Base-by-base conservation (phyloP, 2,329 filamentous ascomycete species). In the Cladophialophora chaetospira region DNA sequence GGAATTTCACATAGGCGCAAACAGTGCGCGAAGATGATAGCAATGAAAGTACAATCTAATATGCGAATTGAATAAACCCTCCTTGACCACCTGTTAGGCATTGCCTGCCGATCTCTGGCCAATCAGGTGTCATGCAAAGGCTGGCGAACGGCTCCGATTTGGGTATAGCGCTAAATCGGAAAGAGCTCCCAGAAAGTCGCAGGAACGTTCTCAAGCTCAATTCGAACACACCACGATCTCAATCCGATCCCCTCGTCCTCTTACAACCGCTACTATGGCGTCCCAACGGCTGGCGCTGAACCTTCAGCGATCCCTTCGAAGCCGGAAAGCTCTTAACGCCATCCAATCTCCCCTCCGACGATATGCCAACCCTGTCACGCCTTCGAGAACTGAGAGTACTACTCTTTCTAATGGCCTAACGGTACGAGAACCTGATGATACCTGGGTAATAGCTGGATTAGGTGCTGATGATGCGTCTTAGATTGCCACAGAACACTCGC, bases 381-480 rank as follows among this genome's bases (percentile, higher is more conserved):
- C 77, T 81, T 86, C 81, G 65, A 93, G 89, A 82, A 97, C 92
- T 70, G 88, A 97, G 83, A 92, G 89, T 71, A 97, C 94, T 64
- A 99, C 94, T 54, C 84, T 99, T 73, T 89, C 88, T 80, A 99
- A 97, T 83, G 94, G 94, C 76, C 85, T 99, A 82, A 99, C 94
- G 71, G 93, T 97, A 82, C 64, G 42, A 80, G 61, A 38, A 33
- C 46, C 38, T 35, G 40, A 35, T 46, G 6, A 11, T 40, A 5
- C 8, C 1, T 3, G 36, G 17, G 23, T 15, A 21, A 8, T 2
- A 10, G 11, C 4, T 15, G 23, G 36, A 15, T 31, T 21, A 23
- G 15, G 26, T 53, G 57, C 61, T 66, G 55, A 63, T 43, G 9
- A 11, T 4, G n/a, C 64, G 59, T 21, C 8, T 11, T 74, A 97